phyloP scores from a whole-genome alignment of 139 green algal genomes.

The Chlamydomonas schloesseri region DNA sequence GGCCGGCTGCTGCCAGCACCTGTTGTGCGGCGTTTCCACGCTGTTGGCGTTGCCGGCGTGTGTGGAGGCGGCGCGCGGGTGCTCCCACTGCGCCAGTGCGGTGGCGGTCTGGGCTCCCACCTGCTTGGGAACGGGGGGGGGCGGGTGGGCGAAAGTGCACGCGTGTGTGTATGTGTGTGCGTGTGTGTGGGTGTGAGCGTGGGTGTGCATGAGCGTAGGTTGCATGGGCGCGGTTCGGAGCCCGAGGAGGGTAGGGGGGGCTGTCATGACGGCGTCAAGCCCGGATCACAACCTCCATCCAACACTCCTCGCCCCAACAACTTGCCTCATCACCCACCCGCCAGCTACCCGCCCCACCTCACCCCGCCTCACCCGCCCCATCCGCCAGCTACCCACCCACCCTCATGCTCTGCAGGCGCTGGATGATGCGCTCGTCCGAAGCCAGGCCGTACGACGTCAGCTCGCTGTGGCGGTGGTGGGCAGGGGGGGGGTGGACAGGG shows the following conservation, averaged over 20 bases:
- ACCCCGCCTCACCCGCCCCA: neutral
- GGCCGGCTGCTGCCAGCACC: no score
- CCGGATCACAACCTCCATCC: no score
- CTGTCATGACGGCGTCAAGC: no score
- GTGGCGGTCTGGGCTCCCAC: neutral
- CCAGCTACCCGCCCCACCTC: no score
- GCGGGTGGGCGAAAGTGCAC: neutral
- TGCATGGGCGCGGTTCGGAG: no score
- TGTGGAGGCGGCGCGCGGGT: constrained; percentile 35
- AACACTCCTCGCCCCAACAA: no score
- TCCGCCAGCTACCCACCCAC: no score
- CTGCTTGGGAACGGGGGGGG: neutral
- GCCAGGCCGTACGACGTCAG: neutral
- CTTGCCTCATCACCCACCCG: no score
- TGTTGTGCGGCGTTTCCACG: constrained; percentile 54
- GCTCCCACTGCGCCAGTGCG: constrained; percentile 24
- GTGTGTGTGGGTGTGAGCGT: no score
- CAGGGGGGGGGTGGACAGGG: neutral
- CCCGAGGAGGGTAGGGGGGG: no score
- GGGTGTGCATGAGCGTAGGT: no score
- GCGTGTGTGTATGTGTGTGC: neutral
- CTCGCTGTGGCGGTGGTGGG: constrained; percentile 4
- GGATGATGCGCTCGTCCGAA: neutral
- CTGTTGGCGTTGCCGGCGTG: neutral
- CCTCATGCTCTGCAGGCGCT: neutral